Evolutionary conservation across 2,329 filamentous ascomycete species (phyloP).

Genomic region (Fusarium bactridioides): DNA sequence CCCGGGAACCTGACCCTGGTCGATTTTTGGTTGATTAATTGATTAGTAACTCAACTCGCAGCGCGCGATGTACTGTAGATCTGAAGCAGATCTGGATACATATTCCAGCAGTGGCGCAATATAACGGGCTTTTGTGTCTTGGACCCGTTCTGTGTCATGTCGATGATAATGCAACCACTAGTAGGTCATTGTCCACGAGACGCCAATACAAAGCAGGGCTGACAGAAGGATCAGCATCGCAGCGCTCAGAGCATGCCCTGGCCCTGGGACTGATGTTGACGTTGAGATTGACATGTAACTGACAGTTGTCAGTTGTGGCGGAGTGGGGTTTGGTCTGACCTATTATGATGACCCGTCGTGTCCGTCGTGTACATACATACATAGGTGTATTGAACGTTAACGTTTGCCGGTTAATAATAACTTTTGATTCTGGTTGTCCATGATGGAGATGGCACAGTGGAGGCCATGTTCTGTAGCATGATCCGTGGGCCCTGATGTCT

Average conservation of each 20-base stretch:
- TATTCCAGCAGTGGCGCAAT: conserved; percentile 22
- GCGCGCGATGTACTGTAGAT: conserved; percentile 7
- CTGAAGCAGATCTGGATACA: conserved; percentile 19
- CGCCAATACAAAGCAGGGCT: conserved; percentile 2
- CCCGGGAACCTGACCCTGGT: neutral
- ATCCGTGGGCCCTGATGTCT: conserved; percentile 21
- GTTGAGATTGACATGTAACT: conserved; percentile 13
- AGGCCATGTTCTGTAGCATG: conserved; percentile 20
- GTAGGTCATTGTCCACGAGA: conserved; percentile 1
- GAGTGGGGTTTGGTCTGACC: conserved; percentile 18
- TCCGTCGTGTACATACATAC: neutral
- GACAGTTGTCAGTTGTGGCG: conserved; percentile 37
- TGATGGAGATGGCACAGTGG: conserved; percentile 7
- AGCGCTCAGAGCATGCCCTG: neutral
- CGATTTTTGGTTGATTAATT: neutral
- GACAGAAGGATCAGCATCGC: neutral
- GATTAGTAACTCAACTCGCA: conserved; percentile 2
- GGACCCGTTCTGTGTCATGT: conserved; percentile 16
- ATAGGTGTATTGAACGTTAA: neutral
- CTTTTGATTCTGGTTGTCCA: neutral
- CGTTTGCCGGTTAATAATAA: conserved; percentile 4
- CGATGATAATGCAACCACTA: conserved; percentile 24
- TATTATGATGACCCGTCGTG: conserved; percentile 10
- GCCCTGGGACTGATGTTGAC: neutral
- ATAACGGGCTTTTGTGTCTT: conserved; percentile 15